phyloP scores from a whole-genome alignment of 371 early-diverging fungal genomes.

The Mucor plumbeus region DNA sequence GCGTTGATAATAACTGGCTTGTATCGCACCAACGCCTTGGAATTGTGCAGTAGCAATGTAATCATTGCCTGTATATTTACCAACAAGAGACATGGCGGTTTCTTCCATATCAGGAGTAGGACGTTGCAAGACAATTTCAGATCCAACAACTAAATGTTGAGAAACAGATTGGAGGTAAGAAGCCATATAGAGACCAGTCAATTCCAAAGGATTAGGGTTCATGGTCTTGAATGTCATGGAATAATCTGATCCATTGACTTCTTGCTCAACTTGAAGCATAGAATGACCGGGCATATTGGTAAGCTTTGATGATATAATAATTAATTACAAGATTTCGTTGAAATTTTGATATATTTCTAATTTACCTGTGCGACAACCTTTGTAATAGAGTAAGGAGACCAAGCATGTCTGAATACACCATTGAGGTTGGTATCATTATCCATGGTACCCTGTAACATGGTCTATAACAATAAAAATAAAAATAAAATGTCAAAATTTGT shows the following conservation, averaged over 20 bases:
- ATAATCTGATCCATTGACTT: conserved; percentile 89
- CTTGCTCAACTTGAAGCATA: conserved; percentile 92
- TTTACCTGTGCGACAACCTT: conserved; percentile 85
- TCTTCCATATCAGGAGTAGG: conserved; percentile 88
- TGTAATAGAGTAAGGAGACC: conserved; percentile 53
- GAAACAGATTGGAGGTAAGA: conserved; percentile 93
- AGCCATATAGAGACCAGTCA: conserved; percentile 88
- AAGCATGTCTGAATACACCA: conserved; percentile 54
- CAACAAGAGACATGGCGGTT: conserved; percentile 75
- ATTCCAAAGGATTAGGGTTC: conserved; percentile 91
- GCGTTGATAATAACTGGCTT: conserved; percentile 89
- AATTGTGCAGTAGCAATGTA: conserved; percentile 84
- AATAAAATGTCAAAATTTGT: not conserved
- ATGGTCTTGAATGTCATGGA: conserved; percentile 88
- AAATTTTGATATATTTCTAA: not conserved
- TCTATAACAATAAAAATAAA: conserved; percentile 25
- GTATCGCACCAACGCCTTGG: conserved; percentile 83
- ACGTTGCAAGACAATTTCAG: conserved; percentile 86
- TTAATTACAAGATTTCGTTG: not conserved
- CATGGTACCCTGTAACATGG: conserved; percentile 87
- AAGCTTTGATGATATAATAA: conserved; percentile 39
- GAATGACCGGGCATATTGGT: conserved; percentile 79
- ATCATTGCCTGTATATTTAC: conserved; percentile 75
- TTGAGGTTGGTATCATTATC: conserved; percentile 80
- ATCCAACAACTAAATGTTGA: conserved; percentile 81